Base-by-base conservation (phyloP, 257 asterid genomes). In the Marsdenia floribunda region DNA sequence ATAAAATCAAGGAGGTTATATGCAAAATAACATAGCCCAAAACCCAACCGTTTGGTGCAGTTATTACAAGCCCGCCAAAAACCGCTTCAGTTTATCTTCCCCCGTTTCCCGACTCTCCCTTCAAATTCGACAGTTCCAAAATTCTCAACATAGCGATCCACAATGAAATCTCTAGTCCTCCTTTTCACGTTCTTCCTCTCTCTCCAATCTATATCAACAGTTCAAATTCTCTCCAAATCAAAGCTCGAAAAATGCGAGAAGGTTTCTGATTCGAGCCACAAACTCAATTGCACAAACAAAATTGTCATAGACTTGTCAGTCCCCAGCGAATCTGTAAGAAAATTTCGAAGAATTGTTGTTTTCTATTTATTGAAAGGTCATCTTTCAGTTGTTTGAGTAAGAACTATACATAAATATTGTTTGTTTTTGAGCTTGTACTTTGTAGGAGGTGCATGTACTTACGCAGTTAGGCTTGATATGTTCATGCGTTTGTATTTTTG, bases 171-270 rank as follows among this genome's bases (percentile, higher is more conserved):
- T 79, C 74, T 76, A 14, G 75, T 80, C 75, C 1, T 82, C 44
- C 75, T 73, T 42, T 46, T 63, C 70, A 8, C 49, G 73, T 50
- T 79, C 67, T 18, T 59, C 76, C 26, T 82, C 78, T 21, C 81
- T 77, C 52, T 73, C 53, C 75, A 77, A 14, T 22, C 42, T 57
- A 68, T 54, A 46, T 57, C 82, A 78, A 4, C 90, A 0, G 37
- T 86, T 66, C 93, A 92, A 76, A 86, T 94, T 35, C 88, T 94
- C 81, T 88, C 98, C 53, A 94, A 92, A 87, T 90, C 96, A 1
- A 94, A 86, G 73, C 86, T 94, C 71, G 84, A 89, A 80, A 94
- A 90, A 77, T 92, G 99, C 77, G 96, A 87, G 76, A 90, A 84
- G 68, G 79, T 77, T 57, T 89, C 97, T 0, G 86, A 82, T 55